These are phyloP conservation scores for Cercospora sp. DNA, from an alignment of 2,329 filamentous ascomycete genomes.

Conservation along the genomic window DNA sequence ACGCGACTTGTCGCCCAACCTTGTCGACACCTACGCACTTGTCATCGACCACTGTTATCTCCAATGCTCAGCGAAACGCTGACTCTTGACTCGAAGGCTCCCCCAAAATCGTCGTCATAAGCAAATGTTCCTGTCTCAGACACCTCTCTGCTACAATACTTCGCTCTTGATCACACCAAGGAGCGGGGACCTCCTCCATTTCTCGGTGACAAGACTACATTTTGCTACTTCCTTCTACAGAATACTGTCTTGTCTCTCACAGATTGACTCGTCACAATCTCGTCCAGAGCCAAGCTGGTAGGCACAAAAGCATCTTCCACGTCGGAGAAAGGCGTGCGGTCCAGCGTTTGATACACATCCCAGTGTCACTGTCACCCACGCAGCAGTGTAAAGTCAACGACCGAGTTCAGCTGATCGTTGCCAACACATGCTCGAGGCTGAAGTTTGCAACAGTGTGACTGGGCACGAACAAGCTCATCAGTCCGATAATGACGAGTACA, in stretches of 20 bases:
- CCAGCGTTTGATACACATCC: not conserved
- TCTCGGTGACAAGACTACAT: not conserved
- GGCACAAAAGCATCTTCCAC: not conserved
- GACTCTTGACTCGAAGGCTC: not conserved
- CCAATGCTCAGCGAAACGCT: not conserved
- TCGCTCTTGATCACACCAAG: not conserved
- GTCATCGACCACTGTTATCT: not conserved
- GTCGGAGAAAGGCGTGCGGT: not conserved
- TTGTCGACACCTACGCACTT: not conserved
- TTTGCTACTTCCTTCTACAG: not conserved
- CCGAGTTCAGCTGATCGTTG: not conserved
- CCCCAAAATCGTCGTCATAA: not conserved
- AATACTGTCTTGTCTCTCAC: not conserved
- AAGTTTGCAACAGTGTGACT: not conserved
- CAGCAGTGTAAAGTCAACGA: not conserved
- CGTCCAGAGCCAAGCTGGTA: not conserved
- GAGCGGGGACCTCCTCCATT: not conserved
- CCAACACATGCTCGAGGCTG: not conserved
- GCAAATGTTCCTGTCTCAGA: not conserved
- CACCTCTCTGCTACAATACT: not conserved
- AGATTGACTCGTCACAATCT: not conserved
- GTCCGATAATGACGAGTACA: not conserved
- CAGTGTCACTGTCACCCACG: not conserved
- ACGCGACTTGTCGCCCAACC: not conserved
- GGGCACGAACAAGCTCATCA: not conserved